phyloP scores from a whole-genome alignment of 129 eudicot species.

The Ambrosia trifida region DNA sequence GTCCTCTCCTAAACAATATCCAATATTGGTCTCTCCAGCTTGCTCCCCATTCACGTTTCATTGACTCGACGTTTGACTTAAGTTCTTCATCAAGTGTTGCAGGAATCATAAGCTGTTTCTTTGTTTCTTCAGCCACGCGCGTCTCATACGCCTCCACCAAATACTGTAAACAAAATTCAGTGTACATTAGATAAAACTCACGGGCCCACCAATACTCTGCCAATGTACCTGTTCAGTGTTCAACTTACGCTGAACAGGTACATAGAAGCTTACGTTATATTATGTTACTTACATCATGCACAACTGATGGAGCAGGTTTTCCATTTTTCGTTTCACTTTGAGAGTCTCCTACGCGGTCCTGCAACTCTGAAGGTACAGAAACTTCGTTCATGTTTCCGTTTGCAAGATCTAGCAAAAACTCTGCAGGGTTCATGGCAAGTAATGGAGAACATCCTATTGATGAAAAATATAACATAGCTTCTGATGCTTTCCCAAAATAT shows the following conservation, averaged over 20 bases:
- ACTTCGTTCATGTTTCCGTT: conserved; percentile 90
- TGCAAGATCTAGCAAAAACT: conserved; percentile 89
- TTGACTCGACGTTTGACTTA: conserved; percentile 42
- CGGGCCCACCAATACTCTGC: too few relatives aligned
- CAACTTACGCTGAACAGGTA: too few relatives aligned
- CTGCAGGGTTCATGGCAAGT: conserved; percentile 94
- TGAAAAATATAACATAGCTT: conserved; percentile 81
- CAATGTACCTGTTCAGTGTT: too few relatives aligned
- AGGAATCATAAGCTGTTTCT: conserved; percentile 63
- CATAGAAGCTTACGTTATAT: neutral
- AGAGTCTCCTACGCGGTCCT: conserved; percentile 71
- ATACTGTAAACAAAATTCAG: conserved; percentile 43
- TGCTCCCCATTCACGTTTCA: conserved; percentile 96
- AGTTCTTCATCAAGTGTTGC: conserved; percentile 60
- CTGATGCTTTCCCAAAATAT: conserved; percentile 86
- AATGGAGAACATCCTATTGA: conserved; percentile 93
- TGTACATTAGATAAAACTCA: too few relatives aligned
- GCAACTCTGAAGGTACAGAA: conserved; percentile 86
- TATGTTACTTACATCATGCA: conserved; percentile 62
- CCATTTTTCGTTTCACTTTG: conserved; percentile 59
- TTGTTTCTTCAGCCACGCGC: conserved; percentile 69
- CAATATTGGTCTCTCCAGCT: conserved; percentile 83
- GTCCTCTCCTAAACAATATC: conserved; percentile 77
- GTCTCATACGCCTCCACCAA: conserved; percentile 95
- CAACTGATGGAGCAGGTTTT: conserved; percentile 73